These are phyloP conservation scores for Albatrellus ellisii DNA, from an alignment of 768 basidiomycete species.

Conservation along the genomic window DNA sequence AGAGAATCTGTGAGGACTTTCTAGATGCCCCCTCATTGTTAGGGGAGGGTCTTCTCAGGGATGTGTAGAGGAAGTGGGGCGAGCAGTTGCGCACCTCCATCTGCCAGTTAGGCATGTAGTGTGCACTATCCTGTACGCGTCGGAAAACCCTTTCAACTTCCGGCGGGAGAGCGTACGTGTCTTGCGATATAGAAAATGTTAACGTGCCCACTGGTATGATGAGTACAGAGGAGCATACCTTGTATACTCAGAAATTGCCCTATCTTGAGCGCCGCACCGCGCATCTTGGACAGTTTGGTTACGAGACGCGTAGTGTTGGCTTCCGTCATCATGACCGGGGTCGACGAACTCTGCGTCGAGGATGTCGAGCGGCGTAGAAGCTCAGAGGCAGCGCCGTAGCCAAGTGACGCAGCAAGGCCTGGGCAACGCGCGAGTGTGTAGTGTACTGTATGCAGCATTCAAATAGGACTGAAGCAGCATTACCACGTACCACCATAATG, in stretches of 20 bases:
- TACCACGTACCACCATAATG: conserved; percentile 72
- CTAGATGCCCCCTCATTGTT: no score
- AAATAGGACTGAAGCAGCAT: not conserved
- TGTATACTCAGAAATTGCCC: conserved; percentile 98
- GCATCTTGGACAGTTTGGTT: conserved; percentile 87
- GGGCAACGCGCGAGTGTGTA: not conserved
- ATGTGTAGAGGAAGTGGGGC: not conserved
- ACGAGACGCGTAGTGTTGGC: conserved; percentile 85
- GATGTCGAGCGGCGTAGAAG: conserved; percentile 50
- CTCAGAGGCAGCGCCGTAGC: conserved; percentile 85
- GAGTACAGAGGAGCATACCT: conserved; percentile 27
- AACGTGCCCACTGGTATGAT: not conserved
- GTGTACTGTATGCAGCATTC: not conserved
- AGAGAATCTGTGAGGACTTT: conserved; percentile 66
- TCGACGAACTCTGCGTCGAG: conserved; percentile 12
- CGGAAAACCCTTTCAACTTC: conserved; percentile 84
- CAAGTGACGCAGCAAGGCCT: conserved; percentile 87
- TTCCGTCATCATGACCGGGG: conserved; percentile 77
- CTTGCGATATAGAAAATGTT: conserved; percentile 26
- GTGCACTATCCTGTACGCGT: conserved; percentile 86
- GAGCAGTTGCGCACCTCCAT: conserved; percentile 74
- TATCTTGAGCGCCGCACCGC: conserved; percentile 91
- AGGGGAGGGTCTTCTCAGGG: no score
- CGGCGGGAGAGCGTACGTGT: conserved; percentile 77
- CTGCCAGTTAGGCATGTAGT: conserved; percentile 99